These are phyloP conservation scores for Penicillium taxi DNA, from an alignment of 495 filamentous ascomycete species.

Conservation along the genomic window DNA sequence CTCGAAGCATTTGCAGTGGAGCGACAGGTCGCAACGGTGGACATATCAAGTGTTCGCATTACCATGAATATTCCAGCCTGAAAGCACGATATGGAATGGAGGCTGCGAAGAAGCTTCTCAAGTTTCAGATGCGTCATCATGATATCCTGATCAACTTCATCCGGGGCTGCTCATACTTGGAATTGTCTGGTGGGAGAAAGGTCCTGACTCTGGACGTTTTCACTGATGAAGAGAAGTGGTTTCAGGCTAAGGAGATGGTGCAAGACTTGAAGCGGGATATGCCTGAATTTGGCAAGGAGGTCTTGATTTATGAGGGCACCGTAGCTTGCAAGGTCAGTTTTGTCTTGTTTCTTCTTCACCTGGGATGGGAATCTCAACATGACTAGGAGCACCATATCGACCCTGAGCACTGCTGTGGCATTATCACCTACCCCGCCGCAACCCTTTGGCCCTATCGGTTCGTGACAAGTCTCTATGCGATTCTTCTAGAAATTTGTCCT, in stretches of 20 bases:
- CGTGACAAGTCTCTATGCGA: constrained; percentile 55
- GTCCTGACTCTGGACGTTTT: constrained; percentile 28
- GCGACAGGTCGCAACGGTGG: constrained; percentile 62
- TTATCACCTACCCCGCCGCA: constrained; percentile 38
- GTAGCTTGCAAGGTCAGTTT: constrained; percentile 21
- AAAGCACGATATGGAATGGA: constrained; percentile 18
- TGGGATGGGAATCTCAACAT: too few species aligned
- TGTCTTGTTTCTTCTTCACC: neutral
- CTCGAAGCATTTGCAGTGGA: constrained; percentile 68
- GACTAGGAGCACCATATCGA: neutral
- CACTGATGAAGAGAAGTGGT: constrained; percentile 23
- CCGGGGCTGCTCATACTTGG: too few species aligned
- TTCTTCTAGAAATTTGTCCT: constrained; percentile 34
- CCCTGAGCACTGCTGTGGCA: constrained; percentile 12
- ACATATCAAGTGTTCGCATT: constrained; percentile 27
- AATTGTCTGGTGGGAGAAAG: constrained; percentile 24
- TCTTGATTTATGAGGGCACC: constrained; percentile 14
- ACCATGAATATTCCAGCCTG: constrained; percentile 21
- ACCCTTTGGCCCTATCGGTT: constrained; percentile 76
- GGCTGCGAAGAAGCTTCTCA: constrained; percentile 18
- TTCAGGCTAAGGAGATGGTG: constrained; percentile 14
- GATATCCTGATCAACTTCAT: too few species aligned
- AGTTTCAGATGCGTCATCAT: constrained; percentile 28
- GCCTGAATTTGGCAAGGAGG: constrained; percentile 25
- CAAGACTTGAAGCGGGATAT: constrained; percentile 23